Base-by-base conservation (phyloP, 2,329 filamentous ascomycete genomes). In the Rhexocercosporidium sp. region DNA sequence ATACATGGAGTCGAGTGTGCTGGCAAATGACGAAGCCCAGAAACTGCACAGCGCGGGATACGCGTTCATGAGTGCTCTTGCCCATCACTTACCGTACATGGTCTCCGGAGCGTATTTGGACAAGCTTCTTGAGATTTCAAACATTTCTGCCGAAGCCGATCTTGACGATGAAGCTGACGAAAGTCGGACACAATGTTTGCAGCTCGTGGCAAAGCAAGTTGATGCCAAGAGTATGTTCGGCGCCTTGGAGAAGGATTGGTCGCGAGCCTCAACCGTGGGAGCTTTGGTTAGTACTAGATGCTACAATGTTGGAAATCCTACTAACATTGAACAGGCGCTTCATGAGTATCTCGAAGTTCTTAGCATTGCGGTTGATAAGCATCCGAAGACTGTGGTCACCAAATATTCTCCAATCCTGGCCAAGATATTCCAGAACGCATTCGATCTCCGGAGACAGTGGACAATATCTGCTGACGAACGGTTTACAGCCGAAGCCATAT, bases 31-130 rank as follows among this genome's bases (percentile, higher is more conserved):
- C 16, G 82, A 84, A 39, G 85, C 90, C 63, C 80, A 83, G 20
- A 87, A 89, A 71, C 82, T 97, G 34, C 93, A 96, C 77, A 92
- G 95, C 73, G 93, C 95, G 3, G 88, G 89, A 9, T 97, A 92
- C 78, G 86, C 92, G 0, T 89, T 98, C 66, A 83, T 97, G 69
- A 90, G 89, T 57, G 87, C 93, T 8, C 83, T 97, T 53, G 87
- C 95, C 14, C 90, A 96, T 72, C 88, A 96, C 73, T 82, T 98
- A 29, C 93, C 95, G 0, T 97, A 92, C 80, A 97, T 98, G 89
- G 84, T 98, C 68, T 93, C 93, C 12, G 88, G 87, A 1, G 84
- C 86, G 5, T 90, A 95, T 72, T 80, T 98, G 12, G 88, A 92
- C 69, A 87, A 86, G 59, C 85, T 97, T 56, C 80, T 98, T 29